Evolutionary conservation across 495 filamentous ascomycete species (phyloP).

Genomic region (Cercophora sp.): DNA sequence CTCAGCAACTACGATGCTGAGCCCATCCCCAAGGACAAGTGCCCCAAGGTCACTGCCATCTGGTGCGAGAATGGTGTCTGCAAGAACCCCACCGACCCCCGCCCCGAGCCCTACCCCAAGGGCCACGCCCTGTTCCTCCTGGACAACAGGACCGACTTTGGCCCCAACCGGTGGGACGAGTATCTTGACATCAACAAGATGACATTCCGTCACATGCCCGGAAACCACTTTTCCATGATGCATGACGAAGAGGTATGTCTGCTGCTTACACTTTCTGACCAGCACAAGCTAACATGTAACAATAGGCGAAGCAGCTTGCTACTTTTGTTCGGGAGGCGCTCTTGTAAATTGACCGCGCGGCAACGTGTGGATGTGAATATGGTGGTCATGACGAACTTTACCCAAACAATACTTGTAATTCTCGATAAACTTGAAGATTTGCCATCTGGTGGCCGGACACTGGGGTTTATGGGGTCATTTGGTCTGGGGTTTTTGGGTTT

Average conservation of each 20-base stretch:
- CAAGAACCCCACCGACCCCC: slow-evolving; percentile 62
- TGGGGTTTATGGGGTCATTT: no score
- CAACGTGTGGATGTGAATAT: no score
- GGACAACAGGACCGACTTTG: slow-evolving; percentile 73
- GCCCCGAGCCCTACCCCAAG: slow-evolving; percentile 64
- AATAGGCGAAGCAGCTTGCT: slow-evolving; percentile 39
- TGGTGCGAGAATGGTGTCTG: slow-evolving; percentile 84
- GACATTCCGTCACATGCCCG: slow-evolving; percentile 55
- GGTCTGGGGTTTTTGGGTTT: no score
- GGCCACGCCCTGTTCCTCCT: slow-evolving; percentile 76
- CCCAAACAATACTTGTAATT: no score
- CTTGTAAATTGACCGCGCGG: slow-evolving; percentile 11
- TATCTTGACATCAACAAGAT: slow-evolving; percentile 64
- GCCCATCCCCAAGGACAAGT: slow-evolving; percentile 48
- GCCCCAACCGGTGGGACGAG: slow-evolving; percentile 76
- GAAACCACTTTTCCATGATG: slow-evolving; percentile 74
- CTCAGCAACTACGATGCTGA: slow-evolving; percentile 67
- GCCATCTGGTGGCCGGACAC: no score
- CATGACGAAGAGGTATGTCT: slow-evolving; percentile 50
- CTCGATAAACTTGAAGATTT: no score
- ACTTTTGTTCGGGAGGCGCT: slow-evolving; percentile 30
- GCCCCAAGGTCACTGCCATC: slow-evolving; percentile 64
- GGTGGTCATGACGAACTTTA: no score
- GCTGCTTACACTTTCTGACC: neutral
- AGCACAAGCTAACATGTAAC: neutral